Evolutionary conservation across 139 green algal genomes (phyloP).

Genomic region (Astrephomene gubernaculifera): DNA sequence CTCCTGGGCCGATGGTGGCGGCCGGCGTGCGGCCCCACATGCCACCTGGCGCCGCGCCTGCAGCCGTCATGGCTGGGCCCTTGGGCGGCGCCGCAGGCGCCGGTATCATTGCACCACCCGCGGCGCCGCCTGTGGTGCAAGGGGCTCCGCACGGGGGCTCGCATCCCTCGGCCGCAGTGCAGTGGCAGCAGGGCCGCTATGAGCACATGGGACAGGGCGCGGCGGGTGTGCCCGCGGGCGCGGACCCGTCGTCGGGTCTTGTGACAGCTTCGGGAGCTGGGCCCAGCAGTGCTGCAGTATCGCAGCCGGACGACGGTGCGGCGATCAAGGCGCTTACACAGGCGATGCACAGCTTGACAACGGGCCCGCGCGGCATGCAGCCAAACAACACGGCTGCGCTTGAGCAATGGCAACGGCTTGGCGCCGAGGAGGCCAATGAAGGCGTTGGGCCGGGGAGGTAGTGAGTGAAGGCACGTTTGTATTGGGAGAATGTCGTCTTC

Average conservation of each 20-base stretch:
- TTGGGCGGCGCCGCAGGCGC: not conserved
- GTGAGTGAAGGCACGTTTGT: constrained; percentile 6
- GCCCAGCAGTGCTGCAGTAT: not conserved
- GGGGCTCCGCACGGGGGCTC: not conserved
- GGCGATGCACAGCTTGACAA: constrained; percentile 30
- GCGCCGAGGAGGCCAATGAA: constrained; percentile 6
- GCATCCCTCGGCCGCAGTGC: not conserved
- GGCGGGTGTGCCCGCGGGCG: not conserved
- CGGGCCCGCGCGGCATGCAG: not conserved
- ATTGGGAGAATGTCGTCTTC: not conserved
- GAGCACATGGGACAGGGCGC: not conserved
- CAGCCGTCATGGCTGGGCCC: not conserved
- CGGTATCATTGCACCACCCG: not conserved
- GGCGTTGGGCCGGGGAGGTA: not conserved
- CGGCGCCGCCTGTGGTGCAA: constrained; percentile 5
- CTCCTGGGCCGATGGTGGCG: not conserved
- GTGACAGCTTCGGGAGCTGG: not conserved
- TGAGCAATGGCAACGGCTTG: constrained; percentile 29
- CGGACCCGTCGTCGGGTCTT: not conserved
- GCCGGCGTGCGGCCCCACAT: not conserved
- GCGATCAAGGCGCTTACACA: constrained; percentile 22
- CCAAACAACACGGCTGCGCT: not conserved
- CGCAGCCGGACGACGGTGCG: not conserved
- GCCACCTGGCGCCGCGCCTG: no score
- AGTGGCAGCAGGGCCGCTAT: constrained; percentile 26